Evolutionary conservation across 2,329 filamentous ascomycete species (phyloP).

Genomic region (Myrmaecium sp.): DNA sequence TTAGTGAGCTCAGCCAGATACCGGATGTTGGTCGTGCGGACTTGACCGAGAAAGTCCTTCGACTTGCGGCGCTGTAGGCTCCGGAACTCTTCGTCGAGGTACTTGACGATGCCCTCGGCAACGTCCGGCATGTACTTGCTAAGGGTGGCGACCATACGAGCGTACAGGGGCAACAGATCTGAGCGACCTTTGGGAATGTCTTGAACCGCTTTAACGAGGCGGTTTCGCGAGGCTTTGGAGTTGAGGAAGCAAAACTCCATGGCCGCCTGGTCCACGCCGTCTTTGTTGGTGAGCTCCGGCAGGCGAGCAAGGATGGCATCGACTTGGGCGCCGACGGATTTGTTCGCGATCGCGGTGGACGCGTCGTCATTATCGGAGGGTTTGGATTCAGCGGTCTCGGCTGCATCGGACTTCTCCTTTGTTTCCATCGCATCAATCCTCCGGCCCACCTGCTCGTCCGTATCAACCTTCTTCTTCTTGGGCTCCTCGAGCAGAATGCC

Average conservation of each 20-base stretch:
- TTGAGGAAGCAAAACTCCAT: slow-evolving; percentile 98
- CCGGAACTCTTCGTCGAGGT: slow-evolving; percentile 91
- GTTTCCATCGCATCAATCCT: slow-evolving; percentile 39
- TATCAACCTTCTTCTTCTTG: slow-evolving; percentile 81
- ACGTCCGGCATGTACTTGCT: slow-evolving; percentile 89
- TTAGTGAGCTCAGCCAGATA: slow-evolving; percentile 96
- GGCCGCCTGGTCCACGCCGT: slow-evolving; percentile 77
- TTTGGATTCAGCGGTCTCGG: slow-evolving; percentile 32
- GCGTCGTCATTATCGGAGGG: slow-evolving; percentile 52
- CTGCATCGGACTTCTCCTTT: slow-evolving; percentile 27
- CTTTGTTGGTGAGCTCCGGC: slow-evolving; percentile 84
- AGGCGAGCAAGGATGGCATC: slow-evolving; percentile 75
- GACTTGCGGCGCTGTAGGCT: slow-evolving; percentile 93
- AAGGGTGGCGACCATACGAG: slow-evolving; percentile 81
- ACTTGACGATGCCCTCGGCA: slow-evolving; percentile 77
- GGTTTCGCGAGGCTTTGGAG: slow-evolving; percentile 91
- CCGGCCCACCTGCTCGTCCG: slow-evolving; percentile 68
- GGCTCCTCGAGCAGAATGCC: slow-evolving; percentile 82
- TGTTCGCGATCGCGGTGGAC: slow-evolving; percentile 90
- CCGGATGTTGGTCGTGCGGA: slow-evolving; percentile 86
- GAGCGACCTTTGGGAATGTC: slow-evolving; percentile 89
- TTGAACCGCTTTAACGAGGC: slow-evolving; percentile 79
- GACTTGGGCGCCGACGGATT: slow-evolving; percentile 92
- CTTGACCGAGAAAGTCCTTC: slow-evolving; percentile 91
- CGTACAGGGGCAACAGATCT: slow-evolving; percentile 79